Evolutionary conservation across 2,329 filamentous ascomycete genomes (phyloP), one percentile per base, ranked within the genome.

Genomic region (Neoarthrinium moseri): DNA sequence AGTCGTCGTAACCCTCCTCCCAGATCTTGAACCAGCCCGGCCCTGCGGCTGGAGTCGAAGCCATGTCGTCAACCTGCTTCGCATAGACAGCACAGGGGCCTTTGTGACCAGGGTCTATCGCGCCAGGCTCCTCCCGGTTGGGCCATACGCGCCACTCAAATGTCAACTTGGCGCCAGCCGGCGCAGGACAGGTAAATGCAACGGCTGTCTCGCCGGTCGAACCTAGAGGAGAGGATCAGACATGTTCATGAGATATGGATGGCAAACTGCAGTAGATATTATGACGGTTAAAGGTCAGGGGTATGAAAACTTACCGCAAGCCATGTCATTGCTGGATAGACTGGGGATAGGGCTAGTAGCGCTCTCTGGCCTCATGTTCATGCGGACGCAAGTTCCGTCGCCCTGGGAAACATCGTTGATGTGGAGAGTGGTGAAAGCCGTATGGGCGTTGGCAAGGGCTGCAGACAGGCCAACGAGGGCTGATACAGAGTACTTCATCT

Each of bases 1-100:
- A 54, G 5, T 67, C 61, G 55, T 87, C 74, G 65, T 86, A 88
- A 36, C 83, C 84, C 42, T 84, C 75, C 47, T 87, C 78, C 72
- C 77, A 89, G 60, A 91, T 79, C 74, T 90, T 90, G 75, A 91
- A 87, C 87, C 87, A 91, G 30, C 86, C 86, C 41, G 73, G 68
- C 4, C 86, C 86, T 20, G 74, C 68, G 40, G 81, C 81, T 11
- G 77, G 63, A 51, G 73, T 69, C 18, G 60, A 61, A 11, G 67
- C 67, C 48, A 83, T 80, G 47, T 81, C 73, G 52, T 71, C 65
- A 2, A 89, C 78, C 57, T 81, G 80, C 70, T 90, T 90, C 68
- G 89, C 71, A 65, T 90, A 91, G 20, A 90, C 78, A 22, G 85
- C 78, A 58, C 86, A 88, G 39, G 87, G 84, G 0, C 87, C 87